A percentile compares a stretch with the other conserved stretches of the same genome.
Evolutionary conservation across 805 yeast species (phyloP).

Genomic region (Suhomyces sp.): DNA sequence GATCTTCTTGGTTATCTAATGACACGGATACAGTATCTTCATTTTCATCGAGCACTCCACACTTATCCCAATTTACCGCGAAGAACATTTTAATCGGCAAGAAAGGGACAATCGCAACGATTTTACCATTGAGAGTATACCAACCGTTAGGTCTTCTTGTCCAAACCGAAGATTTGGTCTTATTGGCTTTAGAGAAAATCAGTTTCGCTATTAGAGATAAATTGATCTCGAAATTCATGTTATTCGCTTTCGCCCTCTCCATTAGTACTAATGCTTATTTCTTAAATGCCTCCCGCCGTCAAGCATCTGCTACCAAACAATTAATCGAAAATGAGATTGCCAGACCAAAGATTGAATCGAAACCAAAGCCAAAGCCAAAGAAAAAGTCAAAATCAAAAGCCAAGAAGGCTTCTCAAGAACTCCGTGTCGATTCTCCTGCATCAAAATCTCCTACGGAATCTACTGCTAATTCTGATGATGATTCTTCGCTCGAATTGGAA

Average conservation of each 20-base stretch:
- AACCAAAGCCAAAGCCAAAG: conserved; percentile 3
- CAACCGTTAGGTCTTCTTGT: conserved; percentile 56
- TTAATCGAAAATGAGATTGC: conserved; percentile 41
- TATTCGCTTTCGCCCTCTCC: conserved; percentile 71
- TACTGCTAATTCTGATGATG: conserved; percentile 21
- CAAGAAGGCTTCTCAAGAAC: conserved; percentile 1
- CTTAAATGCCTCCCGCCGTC: conserved; percentile 78
- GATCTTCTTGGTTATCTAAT: conserved; percentile 65
- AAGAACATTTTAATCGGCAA: conserved; percentile 45
- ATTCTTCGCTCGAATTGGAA: conserved; percentile 23
- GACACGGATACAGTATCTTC: conserved; percentile 11
- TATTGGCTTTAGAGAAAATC: conserved; percentile 51
- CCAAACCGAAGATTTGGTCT: conserved; percentile 60
- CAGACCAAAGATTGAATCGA: conserved; percentile 20
- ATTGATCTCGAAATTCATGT: conserved; percentile 71
- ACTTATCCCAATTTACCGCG: conserved; percentile 42
- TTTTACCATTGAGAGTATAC: conserved; percentile 57
- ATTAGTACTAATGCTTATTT: conserved; percentile 80
- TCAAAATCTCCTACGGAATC: conserved; percentile 16
- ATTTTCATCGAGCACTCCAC: conserved; percentile 17
- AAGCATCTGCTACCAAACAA: conserved; percentile 45
- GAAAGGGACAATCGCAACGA: conserved; percentile 55
- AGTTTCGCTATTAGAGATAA: conserved; percentile 76
- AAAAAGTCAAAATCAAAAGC: conserved; percentile 5
- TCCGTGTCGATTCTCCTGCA: too few relatives aligned